Conservation (phyloP, 2,329 filamentous ascomycete genomes). For the Neurospora sp. region DNA sequence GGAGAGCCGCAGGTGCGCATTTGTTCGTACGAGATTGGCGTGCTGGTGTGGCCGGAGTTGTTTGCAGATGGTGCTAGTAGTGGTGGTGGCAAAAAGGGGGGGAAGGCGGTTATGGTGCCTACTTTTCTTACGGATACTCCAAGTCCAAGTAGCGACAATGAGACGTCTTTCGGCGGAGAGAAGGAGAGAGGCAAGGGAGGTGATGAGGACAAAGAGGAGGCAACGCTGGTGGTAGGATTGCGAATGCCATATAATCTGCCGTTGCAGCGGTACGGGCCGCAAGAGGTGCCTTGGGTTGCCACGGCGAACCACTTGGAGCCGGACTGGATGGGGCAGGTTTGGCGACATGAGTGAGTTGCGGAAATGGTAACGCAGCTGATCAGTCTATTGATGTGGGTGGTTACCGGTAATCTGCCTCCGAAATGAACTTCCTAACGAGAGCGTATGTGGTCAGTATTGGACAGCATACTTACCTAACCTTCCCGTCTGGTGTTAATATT, state of each 20-base stretch:
- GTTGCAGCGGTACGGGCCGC: conserved; percentile 49
- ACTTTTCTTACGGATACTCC: conserved; percentile 55
- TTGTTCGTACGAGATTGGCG: conserved; percentile 74
- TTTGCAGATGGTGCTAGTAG: conserved; percentile 25
- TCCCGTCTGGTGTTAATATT: background rate
- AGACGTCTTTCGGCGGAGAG: background rate
- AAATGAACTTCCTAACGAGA: background rate
- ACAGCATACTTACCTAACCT: background rate
- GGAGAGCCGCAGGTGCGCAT: conserved; percentile 53
- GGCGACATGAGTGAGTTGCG: conserved; percentile 20
- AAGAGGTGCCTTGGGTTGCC: conserved; percentile 70
- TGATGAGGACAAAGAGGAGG: conserved; percentile 9
- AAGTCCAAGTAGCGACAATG: background rate
- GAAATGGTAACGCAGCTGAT: background rate
- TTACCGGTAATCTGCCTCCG: background rate
- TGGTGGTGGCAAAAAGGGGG: background rate
- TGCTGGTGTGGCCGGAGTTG: conserved; percentile 68
- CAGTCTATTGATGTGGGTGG: background rate
- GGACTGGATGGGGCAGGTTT: conserved; percentile 46
- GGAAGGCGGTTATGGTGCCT: conserved; percentile 50
- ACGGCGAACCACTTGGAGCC: conserved; percentile 46
- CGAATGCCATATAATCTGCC: conserved; percentile 79
- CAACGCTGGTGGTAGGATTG: conserved; percentile 48
- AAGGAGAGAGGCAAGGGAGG: background rate
- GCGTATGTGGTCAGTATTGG: background rate